Percentiles rank a stretch among this genome's conserved stretches.
phyloP scores from a whole-genome alignment of 164 flowering plant species.

The Pachysandra terminalis region DNA sequence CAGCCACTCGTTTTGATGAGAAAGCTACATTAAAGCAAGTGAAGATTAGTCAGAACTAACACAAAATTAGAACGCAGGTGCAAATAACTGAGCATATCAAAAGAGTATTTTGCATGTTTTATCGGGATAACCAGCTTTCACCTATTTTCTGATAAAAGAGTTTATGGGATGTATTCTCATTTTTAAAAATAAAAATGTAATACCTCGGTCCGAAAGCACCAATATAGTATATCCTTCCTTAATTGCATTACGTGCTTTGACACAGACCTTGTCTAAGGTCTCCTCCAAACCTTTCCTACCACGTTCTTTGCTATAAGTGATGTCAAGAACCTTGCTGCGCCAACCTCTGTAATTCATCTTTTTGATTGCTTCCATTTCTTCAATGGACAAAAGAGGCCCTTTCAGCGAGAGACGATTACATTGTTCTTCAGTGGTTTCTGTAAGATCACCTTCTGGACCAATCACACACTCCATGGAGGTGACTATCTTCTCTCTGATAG shows the following conservation, averaged over 20 bases:
- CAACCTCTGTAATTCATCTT: conserved; percentile 92
- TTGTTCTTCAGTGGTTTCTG: conserved; percentile 93
- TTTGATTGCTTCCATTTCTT: conserved; percentile 90
- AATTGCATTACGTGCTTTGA: conserved; percentile 83
- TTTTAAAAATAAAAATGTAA: not conserved
- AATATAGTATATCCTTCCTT: conserved; percentile 79
- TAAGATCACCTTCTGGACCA: conserved; percentile 98
- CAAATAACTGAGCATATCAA: not conserved
- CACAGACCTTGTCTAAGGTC: conserved; percentile 84
- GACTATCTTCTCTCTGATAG: conserved; percentile 97
- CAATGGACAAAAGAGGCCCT: conserved; percentile 80
- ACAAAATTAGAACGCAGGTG: not conserved
- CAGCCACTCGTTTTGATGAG: conserved; percentile 87
- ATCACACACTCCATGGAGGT: conserved; percentile 99
- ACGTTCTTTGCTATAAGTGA: conserved; percentile 68
- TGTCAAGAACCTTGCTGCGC: conserved; percentile 91
- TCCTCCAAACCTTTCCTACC: conserved; percentile 94
- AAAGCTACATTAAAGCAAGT: conserved; percentile 52
- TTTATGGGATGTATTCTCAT: not conserved
- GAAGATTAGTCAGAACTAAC: too few species aligned
- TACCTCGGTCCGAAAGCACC: conserved; percentile 98
- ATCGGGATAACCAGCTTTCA: not conserved
- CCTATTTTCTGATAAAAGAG: not conserved
- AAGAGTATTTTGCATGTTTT: not conserved
- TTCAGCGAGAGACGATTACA: conserved; percentile 90